Evolutionary conservation across 2,329 filamentous ascomycete species (phyloP).

Genomic region (Alternaria sp.): DNA sequence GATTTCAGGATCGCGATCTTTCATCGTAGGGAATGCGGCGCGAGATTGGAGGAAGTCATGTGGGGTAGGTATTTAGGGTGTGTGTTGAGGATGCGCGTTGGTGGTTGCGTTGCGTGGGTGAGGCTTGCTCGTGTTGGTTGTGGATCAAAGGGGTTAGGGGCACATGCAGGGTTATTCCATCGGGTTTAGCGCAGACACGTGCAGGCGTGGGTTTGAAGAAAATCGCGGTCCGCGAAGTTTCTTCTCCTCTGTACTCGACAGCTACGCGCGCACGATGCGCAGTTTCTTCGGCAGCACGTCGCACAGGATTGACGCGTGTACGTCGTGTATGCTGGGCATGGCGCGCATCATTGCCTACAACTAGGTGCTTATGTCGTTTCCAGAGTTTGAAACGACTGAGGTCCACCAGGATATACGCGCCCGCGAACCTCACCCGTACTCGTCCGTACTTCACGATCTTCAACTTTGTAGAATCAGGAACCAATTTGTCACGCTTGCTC

Average conservation of each 20-base stretch:
- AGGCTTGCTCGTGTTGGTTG: not conserved
- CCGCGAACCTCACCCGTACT: not conserved
- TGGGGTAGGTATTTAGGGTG: not conserved
- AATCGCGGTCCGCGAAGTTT: constrained; percentile 7
- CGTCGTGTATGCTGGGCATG: not conserved
- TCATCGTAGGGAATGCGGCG: not conserved
- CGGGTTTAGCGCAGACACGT: constrained; percentile 18
- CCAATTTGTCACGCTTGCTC: constrained; percentile 51
- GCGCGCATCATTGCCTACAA: not conserved
- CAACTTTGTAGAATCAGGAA: constrained; percentile 31
- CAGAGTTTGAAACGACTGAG: not conserved
- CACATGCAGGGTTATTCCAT: constrained; percentile 4
- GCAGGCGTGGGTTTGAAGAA: constrained; percentile 10
- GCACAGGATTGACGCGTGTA: not conserved
- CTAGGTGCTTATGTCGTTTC: not conserved
- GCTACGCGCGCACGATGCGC: not conserved
- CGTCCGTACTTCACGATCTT: not conserved
- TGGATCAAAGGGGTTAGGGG: constrained; percentile 15
- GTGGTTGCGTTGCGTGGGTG: not conserved
- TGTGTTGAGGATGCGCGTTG: not conserved
- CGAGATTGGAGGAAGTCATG: not conserved
- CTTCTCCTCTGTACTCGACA: not conserved
- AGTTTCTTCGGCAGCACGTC: not conserved
- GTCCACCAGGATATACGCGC: not conserved
- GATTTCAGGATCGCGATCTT: not conserved